Evolutionary conservation across 2,329 filamentous ascomycete genomes (phyloP), one percentile per base, ranked within the genome.

Genomic region (Metarhizium rileyi): DNA sequence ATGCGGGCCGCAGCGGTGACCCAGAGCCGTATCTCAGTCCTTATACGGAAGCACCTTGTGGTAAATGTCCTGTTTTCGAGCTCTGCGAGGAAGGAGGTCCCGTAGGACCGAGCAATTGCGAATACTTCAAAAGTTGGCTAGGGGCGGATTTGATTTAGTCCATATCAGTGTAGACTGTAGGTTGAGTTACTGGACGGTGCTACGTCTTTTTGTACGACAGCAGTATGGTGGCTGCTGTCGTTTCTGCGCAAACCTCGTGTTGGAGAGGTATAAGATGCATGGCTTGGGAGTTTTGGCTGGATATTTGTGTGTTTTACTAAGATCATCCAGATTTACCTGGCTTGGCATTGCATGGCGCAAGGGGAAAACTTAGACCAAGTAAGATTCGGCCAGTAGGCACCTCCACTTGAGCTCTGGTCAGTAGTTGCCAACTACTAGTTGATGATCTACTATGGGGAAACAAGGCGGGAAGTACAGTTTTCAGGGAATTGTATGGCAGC

Each of bases 71-170:
- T 0, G 91, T 96, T 2, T 95, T 95, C 64, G 86, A 93, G 51
- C 76, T 97, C 2, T 98, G 93, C 64, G 86, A 88, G 56, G 88
- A 95, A 53, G 90, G 89, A 6, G 91, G 91, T 0, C 88, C 90
- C 0, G 89, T 98, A 22, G 94, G 85, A 60, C 88, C 91, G 0
- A 85, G 82, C 56, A 95, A 86, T 46, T 98, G 93, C 67, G 85
- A 89, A 48, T 98, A 98, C 63, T 96, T 95, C 62, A 79, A 86
- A 55, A 79, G 83, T 47, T 98, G 93, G 93, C 68, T 96, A 43
- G 77, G 71, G 1, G 59, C 70, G 55, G 69, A 74, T 45, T 33
- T 44, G 18, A 49, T 50, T 4, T 51, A 47, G 46, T 3, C 43
- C n/a, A 26, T 54, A 35, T 35, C 16, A 35, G 22, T 16, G 16